A percentile compares a stretch with the other conserved stretches of the same genome.
Evolutionary conservation across 2,329 filamentous ascomycete genomes (phyloP).

Genomic region (Fusarium sp.): DNA sequence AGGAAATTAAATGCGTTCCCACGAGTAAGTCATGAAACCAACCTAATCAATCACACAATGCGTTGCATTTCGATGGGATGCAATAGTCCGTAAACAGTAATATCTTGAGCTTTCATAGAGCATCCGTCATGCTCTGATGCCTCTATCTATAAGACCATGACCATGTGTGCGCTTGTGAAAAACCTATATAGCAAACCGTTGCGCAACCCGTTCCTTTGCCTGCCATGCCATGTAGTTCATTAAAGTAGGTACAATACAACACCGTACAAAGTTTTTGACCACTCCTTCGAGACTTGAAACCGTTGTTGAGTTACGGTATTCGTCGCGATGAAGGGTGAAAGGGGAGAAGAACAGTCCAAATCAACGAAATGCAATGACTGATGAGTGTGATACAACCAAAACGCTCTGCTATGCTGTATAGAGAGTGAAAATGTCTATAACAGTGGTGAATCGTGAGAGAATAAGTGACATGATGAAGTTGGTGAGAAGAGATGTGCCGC

Average conservation of each 20-base stretch:
- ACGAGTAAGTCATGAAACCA: constrained; percentile 7
- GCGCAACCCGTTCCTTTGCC: constrained; percentile 7
- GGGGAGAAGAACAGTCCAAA: constrained; percentile 5
- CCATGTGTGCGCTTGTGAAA: constrained; percentile 15
- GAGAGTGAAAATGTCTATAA: constrained; percentile 20
- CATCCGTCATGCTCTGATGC: constrained; percentile 14
- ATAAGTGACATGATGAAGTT: constrained; percentile 8
- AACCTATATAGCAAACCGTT: constrained; percentile 29
- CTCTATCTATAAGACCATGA: constrained; percentile 2
- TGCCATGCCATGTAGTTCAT: constrained; percentile 29
- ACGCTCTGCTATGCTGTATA: constrained; percentile 27
- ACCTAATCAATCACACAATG: constrained; percentile 7
- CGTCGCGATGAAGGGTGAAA: not conserved
- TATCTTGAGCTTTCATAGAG: constrained; percentile 8
- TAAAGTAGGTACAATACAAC: constrained; percentile 14
- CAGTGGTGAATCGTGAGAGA: constrained; percentile 5
- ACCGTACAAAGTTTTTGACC: constrained; percentile 8
- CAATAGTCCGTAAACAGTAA: constrained; percentile 5
- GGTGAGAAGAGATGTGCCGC: not conserved
- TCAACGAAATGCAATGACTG: constrained; percentile 14
- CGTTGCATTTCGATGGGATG: not conserved
- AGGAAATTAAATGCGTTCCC: constrained; percentile 15
- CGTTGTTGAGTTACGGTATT: constrained; percentile 1
- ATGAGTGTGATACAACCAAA: constrained; percentile 26
- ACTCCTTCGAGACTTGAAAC: constrained; percentile 8